phyloP scores from a whole-genome alignment of 768 basidiomycete species.

The Rhodotorula kratochvilovae region DNA sequence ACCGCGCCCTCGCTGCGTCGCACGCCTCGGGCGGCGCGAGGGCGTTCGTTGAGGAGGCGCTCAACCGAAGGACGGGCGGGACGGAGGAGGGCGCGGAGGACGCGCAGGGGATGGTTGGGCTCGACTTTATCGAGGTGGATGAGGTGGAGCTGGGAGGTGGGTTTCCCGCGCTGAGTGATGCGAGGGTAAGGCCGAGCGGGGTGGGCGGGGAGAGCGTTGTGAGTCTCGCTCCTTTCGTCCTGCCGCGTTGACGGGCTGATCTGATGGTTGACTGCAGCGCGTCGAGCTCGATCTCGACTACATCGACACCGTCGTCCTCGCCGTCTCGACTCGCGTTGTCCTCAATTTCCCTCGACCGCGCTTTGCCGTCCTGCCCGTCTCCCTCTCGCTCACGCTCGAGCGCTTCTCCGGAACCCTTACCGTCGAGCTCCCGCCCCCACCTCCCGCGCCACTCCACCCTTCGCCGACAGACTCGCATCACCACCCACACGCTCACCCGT shows the following conservation, averaged over 20 bases:
- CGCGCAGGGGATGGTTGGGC: conserved; percentile 44
- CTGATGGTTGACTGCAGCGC: conserved; percentile 52
- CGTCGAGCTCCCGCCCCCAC: conserved; percentile 59
- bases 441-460: not conserved
- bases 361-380: conserved; percentile 56
- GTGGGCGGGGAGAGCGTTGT: conserved; percentile 48
- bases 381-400: conserved; percentile 75
- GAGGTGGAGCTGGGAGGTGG: conserved; percentile 43
- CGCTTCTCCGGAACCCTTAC: conserved; percentile 73
- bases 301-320: conserved; percentile 70
- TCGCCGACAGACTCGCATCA: not conserved
- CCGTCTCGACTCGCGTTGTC: conserved; percentile 49
- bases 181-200: conserved; percentile 56
- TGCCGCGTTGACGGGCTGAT: not conserved
- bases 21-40: conserved; percentile 45
- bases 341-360: conserved; percentile 52
- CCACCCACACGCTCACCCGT: conserved; percentile 52
- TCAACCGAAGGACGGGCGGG: conserved; percentile 45
- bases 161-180: conserved; percentile 72
- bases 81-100: conserved; percentile 2
- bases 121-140: conserved; percentile 42
- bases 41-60: conserved; percentile 48
- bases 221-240: not conserved
- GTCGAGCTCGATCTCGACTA: conserved; percentile 81
- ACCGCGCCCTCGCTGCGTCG: conserved; percentile 29